phyloP scores from a whole-genome alignment of 345 rosid genomes.

The thale cress (Arabidopsis thaliana) region DNA sequence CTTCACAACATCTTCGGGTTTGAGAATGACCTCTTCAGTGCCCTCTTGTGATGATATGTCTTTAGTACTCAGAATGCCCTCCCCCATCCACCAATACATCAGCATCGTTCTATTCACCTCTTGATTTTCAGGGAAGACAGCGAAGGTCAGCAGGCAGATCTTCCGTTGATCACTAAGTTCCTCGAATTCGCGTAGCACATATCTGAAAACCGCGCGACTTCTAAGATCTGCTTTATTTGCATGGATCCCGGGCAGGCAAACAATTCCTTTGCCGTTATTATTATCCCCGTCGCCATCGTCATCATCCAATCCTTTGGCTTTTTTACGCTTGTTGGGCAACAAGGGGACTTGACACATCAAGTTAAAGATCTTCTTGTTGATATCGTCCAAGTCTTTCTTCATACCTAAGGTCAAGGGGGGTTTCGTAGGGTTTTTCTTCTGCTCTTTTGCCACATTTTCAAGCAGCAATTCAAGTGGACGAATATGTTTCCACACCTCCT shows the following conservation, averaged over 20 bases:
- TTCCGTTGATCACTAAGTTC: neutral
- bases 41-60: too few relatives aligned
- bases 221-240: neutral
- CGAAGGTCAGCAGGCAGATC: slow-evolving; percentile 52
- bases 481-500: neutral
- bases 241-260: slow-evolving; percentile 39
- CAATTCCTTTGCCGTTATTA: slow-evolving; percentile 22
- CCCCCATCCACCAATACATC: slow-evolving; percentile 66
- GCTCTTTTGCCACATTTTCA: neutral
- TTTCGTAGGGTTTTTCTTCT: neutral
- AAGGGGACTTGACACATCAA: slow-evolving; percentile 46
- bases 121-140: slow-evolving; percentile 55
- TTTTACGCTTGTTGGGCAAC: slow-evolving; percentile 33
- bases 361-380: slow-evolving; percentile 47
- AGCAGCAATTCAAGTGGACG: neutral
- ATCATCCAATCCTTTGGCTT: neutral
- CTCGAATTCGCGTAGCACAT: slow-evolving; percentile 6
- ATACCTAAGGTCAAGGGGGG: slow-evolving; percentile 16
- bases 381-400: slow-evolving; percentile 32
- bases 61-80: slow-evolving; percentile 39
- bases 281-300: neutral
- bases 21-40: too few relatives aligned
- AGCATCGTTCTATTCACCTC: slow-evolving; percentile 54
- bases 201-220: neutral
- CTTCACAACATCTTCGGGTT: slow-evolving; percentile 30